These are phyloP conservation scores for Decorospora gaudefroyi DNA, from an alignment of 2,329 filamentous ascomycete species.

Conservation along the genomic window DNA sequence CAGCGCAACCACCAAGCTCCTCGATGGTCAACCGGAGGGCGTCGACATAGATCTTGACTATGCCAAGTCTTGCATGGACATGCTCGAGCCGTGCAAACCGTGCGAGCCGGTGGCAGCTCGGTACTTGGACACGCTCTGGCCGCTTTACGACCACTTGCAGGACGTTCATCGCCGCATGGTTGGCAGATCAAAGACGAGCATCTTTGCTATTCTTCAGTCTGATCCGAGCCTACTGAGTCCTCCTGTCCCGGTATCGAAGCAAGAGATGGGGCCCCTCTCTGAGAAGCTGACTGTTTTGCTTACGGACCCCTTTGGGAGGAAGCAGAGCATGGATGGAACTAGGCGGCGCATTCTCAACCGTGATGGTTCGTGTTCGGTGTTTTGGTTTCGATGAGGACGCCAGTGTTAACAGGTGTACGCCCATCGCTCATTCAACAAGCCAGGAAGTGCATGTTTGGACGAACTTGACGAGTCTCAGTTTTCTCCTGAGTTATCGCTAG, in stretches of 20 bases:
- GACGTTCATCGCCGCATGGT: constrained; percentile 41
- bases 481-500: too few relatives aligned
- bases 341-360: constrained; percentile 39
- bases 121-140: constrained; percentile 43
- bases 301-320: constrained; percentile 45
- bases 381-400: constrained; percentile 42
- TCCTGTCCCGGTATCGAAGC: constrained; percentile 36
- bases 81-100: constrained; percentile 39
- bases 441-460: neutral
- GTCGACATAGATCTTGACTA: constrained; percentile 42
- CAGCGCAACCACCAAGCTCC: constrained; percentile 41
- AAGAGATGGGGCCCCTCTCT: constrained; percentile 44
- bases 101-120: constrained; percentile 41
- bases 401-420: neutral
- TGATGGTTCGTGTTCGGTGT: constrained; percentile 42
- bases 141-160: constrained; percentile 42
- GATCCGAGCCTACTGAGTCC: constrained; percentile 34
- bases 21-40: constrained; percentile 37
- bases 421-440: neutral
- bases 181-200: constrained; percentile 43
- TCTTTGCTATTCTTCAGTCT: constrained; percentile 39
- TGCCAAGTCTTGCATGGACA: constrained; percentile 45
- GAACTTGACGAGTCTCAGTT: too few relatives aligned
- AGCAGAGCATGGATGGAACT: constrained; percentile 33
- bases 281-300: constrained; percentile 43